A percentile compares a stretch with the other conserved stretches of the same genome.
phyloP scores from a whole-genome alignment of 192 early-diverging fungal species.

The Kappamyces sp. region DNA sequence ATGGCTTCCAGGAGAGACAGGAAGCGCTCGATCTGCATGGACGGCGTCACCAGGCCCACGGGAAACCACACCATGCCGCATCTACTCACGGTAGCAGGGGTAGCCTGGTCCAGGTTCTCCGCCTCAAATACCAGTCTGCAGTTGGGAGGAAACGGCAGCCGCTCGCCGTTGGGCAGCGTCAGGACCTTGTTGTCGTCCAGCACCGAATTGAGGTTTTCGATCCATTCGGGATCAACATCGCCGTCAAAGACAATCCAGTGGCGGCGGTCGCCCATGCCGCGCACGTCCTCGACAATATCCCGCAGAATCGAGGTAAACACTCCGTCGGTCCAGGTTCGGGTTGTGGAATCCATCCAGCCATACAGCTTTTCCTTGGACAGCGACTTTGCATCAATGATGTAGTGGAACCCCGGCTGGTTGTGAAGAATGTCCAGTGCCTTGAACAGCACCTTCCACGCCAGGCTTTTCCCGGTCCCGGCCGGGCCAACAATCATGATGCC shows the following conservation, averaged over 20 bases:
- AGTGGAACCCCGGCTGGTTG: conserved; percentile 80
- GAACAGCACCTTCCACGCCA: conserved; percentile 89
- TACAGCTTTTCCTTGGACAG: conserved; percentile 96
- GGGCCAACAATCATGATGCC: conserved; percentile 99
- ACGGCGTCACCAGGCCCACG: conserved; percentile 74
- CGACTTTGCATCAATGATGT: conserved; percentile 98
- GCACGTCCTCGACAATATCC: conserved; percentile 96
- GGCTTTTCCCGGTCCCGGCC: conserved; percentile 92
- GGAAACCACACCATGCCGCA: conserved; percentile 99
- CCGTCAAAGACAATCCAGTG: conserved; percentile 99
- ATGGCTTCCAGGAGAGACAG: conserved; percentile 51
- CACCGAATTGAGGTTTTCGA: conserved; percentile 96
- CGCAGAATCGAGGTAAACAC: conserved; percentile 96
- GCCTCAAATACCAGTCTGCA: conserved; percentile 99
- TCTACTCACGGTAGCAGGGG: conserved; percentile 94
- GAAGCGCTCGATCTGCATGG: conserved; percentile 66
- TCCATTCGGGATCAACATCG: conserved; percentile 99
- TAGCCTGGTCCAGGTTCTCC: conserved; percentile 96
- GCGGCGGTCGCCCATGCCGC: conserved; percentile 86
- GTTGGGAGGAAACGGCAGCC: conserved; percentile 87
- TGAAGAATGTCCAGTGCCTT: conserved; percentile 85
- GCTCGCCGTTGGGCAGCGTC: conserved; percentile 98
- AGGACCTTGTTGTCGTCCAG: conserved; percentile 97
- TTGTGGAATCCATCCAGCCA: conserved; percentile 92
- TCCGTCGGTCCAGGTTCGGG: conserved; percentile 99